Evolutionary conservation across 2,329 filamentous ascomycete species (phyloP).

Genomic region (Thelonectria olida): DNA sequence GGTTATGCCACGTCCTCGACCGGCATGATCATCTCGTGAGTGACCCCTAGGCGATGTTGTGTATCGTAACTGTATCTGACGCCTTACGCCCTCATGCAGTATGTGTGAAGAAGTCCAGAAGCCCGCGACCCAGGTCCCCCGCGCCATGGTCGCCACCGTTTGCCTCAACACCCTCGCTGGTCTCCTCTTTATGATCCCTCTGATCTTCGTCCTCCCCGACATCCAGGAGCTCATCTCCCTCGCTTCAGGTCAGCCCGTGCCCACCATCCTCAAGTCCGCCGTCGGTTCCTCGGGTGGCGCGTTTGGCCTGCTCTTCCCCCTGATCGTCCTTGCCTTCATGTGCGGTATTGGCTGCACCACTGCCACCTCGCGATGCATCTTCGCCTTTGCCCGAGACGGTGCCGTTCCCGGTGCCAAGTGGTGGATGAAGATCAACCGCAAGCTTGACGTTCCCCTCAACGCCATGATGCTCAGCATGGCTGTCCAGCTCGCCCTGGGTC

Average conservation of each 20-base stretch:
- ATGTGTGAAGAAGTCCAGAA: slow-evolving; percentile 79
- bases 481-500: slow-evolving; percentile 69
- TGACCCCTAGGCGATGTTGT: slow-evolving; percentile 25
- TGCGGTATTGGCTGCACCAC: slow-evolving; percentile 77
- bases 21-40: slow-evolving; percentile 82
- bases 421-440: slow-evolving; percentile 70
- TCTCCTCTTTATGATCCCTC: slow-evolving; percentile 73
- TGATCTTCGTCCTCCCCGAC: slow-evolving; percentile 75
- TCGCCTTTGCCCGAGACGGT: slow-evolving; percentile 76
- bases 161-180: slow-evolving; percentile 73
- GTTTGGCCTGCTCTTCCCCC: slow-evolving; percentile 69
- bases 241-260: slow-evolving; percentile 64
- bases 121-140: slow-evolving; percentile 74
- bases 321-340: slow-evolving; percentile 72
- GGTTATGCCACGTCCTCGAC: slow-evolving; percentile 80
- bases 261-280: slow-evolving; percentile 69
- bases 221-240: slow-evolving; percentile 63
- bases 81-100: slow-evolving; percentile 45
- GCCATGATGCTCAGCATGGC: slow-evolving; percentile 77
- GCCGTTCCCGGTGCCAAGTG: slow-evolving; percentile 70
- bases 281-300: slow-evolving; percentile 69
- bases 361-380: slow-evolving; percentile 72
- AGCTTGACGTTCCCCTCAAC: slow-evolving; percentile 72
- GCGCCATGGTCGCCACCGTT: slow-evolving; percentile 76
- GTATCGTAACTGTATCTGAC: not conserved